Percentiles rank a stretch among this genome's conserved stretches.
Evolutionary conservation across 2,329 filamentous ascomycete species (phyloP).

Genomic region (Xylariales sp.): DNA sequence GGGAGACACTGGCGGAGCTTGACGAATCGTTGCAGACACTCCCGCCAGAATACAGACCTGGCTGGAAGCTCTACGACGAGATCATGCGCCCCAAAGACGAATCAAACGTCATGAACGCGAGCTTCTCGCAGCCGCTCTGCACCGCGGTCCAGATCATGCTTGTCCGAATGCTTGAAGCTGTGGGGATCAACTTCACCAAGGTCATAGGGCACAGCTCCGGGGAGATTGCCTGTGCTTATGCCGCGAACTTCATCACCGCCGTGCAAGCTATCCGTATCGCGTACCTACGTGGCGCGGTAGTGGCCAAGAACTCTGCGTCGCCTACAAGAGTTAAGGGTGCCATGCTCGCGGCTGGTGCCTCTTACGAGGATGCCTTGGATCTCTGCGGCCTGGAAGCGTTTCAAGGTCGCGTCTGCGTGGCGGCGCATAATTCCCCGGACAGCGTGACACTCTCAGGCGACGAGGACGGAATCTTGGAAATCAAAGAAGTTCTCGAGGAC

Average conservation of each 20-base stretch:
- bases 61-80: too few relatives aligned
- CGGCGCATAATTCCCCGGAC: slow-evolving; percentile 51
- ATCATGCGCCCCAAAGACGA: too few relatives aligned
- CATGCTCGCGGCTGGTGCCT: slow-evolving; percentile 61
- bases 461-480: slow-evolving; percentile 44
- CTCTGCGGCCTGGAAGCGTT: slow-evolving; percentile 42
- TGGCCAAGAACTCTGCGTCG: not conserved
- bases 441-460: slow-evolving; percentile 54
- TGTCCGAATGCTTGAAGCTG: too few relatives aligned
- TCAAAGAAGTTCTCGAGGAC: slow-evolving; percentile 40
- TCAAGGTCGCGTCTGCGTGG: slow-evolving; percentile 47
- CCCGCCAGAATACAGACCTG: too few relatives aligned
- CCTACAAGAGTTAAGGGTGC: slow-evolving; percentile 47
- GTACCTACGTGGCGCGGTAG: too few relatives aligned
- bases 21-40: too few relatives aligned
- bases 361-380: slow-evolving; percentile 50
- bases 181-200: slow-evolving; percentile 13
- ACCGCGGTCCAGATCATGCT: too few relatives aligned
- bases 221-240: slow-evolving; percentile 60
- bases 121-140: too few relatives aligned
- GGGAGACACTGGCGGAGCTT: too few relatives aligned
- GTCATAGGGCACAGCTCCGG: slow-evolving; percentile 50
- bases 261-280: slow-evolving; percentile 35
- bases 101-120: too few relatives aligned
- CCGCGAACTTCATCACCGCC: slow-evolving; percentile 56